Conservation (phyloP, 805 yeast species). For the Priceomyces fermenticarens region DNA sequence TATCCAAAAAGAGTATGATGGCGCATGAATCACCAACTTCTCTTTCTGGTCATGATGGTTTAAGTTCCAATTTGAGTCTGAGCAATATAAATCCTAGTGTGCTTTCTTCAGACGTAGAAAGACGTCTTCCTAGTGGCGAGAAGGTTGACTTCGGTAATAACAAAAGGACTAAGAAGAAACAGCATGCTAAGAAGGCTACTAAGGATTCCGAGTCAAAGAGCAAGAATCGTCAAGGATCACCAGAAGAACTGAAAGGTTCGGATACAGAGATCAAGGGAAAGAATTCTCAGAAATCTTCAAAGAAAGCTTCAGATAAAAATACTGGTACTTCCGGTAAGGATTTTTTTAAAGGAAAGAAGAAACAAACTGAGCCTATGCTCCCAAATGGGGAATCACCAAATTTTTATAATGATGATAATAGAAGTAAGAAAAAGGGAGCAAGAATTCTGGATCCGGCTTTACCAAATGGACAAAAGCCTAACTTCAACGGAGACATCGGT, state of each 20-base stretch:
- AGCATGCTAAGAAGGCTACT: constrained; percentile 2
- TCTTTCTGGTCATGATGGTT: constrained; percentile 15
- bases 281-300: constrained; percentile 4
- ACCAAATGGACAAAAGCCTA: constrained; percentile 29
- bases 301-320: constrained; percentile 1
- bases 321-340: background rate
- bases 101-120: constrained; percentile 10
- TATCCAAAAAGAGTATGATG: constrained; percentile 19
- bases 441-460: constrained; percentile 11
- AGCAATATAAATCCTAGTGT: constrained; percentile 4
- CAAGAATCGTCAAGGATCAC: constrained; percentile 1
- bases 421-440: constrained; percentile 7
- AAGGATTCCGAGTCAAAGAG: constrained; percentile 1
- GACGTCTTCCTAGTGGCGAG: constrained; percentile 27
- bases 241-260: background rate
- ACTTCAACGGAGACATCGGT: constrained; percentile 11
- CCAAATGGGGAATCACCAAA: constrained; percentile 32
- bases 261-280: background rate
- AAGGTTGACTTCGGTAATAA: constrained; percentile 27
- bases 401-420: constrained; percentile 15
- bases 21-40: constrained; percentile 32
- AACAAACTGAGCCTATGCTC: constrained; percentile 12
- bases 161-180: constrained; percentile 6
- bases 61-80: background rate
- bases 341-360: constrained; percentile 6